A percentile compares a stretch with the other conserved stretches of the same genome.
phyloP scores from a whole-genome alignment of 176 grass and related monocot species.

The Triticum monococcum region DNA sequence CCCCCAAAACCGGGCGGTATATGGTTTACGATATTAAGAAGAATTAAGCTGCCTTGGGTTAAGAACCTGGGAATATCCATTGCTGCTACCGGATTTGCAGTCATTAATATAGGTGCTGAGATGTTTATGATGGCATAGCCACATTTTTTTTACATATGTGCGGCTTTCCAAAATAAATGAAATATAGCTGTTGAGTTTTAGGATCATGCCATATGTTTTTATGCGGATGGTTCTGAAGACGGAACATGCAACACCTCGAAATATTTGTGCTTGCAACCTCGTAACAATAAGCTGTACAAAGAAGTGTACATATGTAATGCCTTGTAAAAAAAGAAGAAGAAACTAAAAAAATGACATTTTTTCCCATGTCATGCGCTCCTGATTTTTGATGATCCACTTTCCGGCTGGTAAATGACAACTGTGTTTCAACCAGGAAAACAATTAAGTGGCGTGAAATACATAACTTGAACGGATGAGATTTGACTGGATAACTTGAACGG shows the following conservation, averaged over 20 bases:
- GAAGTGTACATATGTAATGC: neutral
- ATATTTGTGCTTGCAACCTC: neutral
- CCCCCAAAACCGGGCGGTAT: neutral
- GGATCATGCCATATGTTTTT: neutral
- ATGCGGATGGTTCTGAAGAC: neutral
- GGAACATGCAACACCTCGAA: neutral
- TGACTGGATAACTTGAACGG: neutral
- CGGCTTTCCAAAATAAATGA: neutral
- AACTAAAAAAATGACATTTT: neutral
- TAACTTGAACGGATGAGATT: neutral
- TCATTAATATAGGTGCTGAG: neutral
- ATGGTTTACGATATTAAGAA: neutral
- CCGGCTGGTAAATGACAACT: neutral
- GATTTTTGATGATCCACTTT: neutral
- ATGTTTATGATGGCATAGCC: neutral
- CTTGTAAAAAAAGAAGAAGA: neutral
- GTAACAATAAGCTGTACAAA: neutral
- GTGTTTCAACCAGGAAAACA: conserved; percentile 2
- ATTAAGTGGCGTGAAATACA: neutral
- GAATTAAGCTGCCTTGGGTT: neutral
- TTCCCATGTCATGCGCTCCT: neutral
- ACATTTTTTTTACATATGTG: neutral
- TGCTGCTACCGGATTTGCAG: neutral
- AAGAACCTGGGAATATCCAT: neutral
- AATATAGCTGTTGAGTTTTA: neutral